Evolutionary conservation across 495 filamentous ascomycete genomes (phyloP), one percentile per base, ranked within the genome.

Genomic region (Xylaria nigripes): DNA sequence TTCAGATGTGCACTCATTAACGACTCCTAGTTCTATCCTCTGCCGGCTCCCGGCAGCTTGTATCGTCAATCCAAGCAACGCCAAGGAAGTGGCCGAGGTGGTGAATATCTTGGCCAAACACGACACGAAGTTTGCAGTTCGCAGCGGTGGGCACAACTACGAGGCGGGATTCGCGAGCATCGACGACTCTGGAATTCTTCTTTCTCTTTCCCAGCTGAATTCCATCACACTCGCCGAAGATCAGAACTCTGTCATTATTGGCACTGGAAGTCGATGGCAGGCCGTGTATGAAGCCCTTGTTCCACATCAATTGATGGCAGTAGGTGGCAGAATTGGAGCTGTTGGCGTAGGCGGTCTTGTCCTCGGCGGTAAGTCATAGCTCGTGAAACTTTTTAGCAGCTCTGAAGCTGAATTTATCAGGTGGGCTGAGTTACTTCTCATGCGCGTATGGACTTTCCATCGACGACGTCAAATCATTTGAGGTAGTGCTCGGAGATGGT

Each of bases 401-500:
- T 9, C 13, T 23, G 23, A 47, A 9, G 46, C 46, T 60, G 25
- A 57, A 32, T 43, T 34, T 19, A 22, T 29, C 3, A 43, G 48
- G 76, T 46, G 77, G 78, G 0, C 54, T 70, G 3, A 61, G 56
- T 22, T 80, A 77, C 58, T 62, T 81, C 48, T 74, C 77, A 24
- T 70, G 71, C 13, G 69, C 79, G 50, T 77, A 77, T 50, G 80
- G 79, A 13, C 79, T 76, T 69, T 75, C 73, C 0, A 72, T 73
- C 6, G 75, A 76, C 56, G 78, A 76, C 12, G 73, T 79, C 9
- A 53, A 73, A 46, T 73, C 76, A 24, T 82, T 70, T 49, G 77
- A 84, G 42, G 70, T 83, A 7, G 77, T 82, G 18, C 71, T 82
- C 16, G 74, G 78, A 36, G 72, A 78, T 60, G 76, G 76, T 27